Base-by-base conservation (phyloP, 352 stramenopile species). In the Phytophthora pinifolia region DNA sequence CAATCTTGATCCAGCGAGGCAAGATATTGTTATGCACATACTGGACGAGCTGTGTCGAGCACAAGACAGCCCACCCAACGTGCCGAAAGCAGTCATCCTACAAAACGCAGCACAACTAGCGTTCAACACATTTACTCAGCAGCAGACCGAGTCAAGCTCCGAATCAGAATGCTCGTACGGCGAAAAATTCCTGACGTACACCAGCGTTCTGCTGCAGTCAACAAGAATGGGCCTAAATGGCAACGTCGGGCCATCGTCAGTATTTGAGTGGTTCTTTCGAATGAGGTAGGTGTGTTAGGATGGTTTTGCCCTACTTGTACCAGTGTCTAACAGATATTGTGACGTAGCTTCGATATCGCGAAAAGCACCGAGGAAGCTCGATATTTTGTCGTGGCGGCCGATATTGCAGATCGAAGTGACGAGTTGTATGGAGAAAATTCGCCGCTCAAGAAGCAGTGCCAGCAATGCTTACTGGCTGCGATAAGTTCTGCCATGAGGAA, bases 231-330 rank as follows among this genome's bases (percentile, higher is more conserved):
- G 31, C 34, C 41, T 10, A 4, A 9, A n/a, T n/a, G 27, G 33
- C 30, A 35, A 32, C 9, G 47, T 83, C 34, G 75, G 73, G 15
- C 58, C 79, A 22, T 45, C 72, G 30, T 66, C 77, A 13, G 70
- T 85, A 1, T 81, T 87, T 18, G 68, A 85, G 43, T 93, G 83
- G 83, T 93, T 93, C 38, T 93, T 83, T 54, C 60, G 64, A 22
- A 89, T 83, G 65, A 86, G 80, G 83, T 93, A 68, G 29, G 51
- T 3, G 12, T 13, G 35, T 29, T 29, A 29, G 25, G 25, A 29
- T 29, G 25, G 25, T 9, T 29, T 29, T 29, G 25, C 25, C 3
- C 5, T 29, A 29, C 0, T 29, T 29, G 25, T 29, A 6, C 25
- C 25, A 29, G 3, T 29, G 5, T 29, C 25, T 29, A 29, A 29